Evolutionary conservation across 768 basidiomycete genomes (phyloP), one percentile per base, ranked within the genome.

Genomic region (Tricholoma flavovirens): DNA sequence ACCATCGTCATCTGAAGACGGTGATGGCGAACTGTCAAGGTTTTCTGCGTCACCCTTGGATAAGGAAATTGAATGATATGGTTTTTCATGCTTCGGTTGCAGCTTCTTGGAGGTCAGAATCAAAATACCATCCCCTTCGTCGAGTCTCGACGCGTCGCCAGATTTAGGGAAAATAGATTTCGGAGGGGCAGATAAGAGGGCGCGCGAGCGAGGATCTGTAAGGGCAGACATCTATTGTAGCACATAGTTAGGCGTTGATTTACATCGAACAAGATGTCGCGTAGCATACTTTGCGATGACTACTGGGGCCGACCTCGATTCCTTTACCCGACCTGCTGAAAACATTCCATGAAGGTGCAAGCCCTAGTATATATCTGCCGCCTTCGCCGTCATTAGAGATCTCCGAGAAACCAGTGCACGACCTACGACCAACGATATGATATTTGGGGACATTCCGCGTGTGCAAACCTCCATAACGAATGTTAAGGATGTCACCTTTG

Each of bases 81-180:
- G 69, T 51, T 76, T 73, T 53, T 77, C 70, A 10, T 61, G 48
- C 40, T 62, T 59, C 51, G 59, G 51, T 30, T 52, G 57, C 53
- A 68, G 55, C n/a, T 67, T 66, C 14, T 71, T 70, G 14, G 83
- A 76, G 15, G 82, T 73, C 8, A 90, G 71, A 38, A 75, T 80
- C 26, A 90, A 71, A 63, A 87, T 84, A 8, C 87, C 87, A 58
- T 88, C 80, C n/a, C 77, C 64, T 67, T 89, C 88, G 55, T 80
- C 71, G 63, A 84, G 81, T 62, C 77, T 83, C 61, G 73, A 70
- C 49, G 62, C 64, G 55, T 73, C 65, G 43, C 69, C 57, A 36
- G 76, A 65, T 22, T 68, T 62, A 17, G 75, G 54, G n/a, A 87
- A 65, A 53, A 76, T 77, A 52, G 79, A 77, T 4, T 74, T 76